phyloP scores from a whole-genome alignment of 257 asterid species.

The Ehretia macrophylla region DNA sequence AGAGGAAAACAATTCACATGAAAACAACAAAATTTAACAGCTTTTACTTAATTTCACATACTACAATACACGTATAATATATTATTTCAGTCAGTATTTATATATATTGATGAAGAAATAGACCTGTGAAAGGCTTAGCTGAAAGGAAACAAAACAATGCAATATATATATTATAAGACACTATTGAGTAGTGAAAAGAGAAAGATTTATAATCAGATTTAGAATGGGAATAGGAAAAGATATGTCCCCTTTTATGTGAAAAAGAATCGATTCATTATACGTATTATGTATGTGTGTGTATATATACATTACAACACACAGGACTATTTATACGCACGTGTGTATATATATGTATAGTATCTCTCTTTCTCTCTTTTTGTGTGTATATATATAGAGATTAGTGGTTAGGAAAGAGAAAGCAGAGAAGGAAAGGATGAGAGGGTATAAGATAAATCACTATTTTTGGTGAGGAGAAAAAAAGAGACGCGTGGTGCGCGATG shows the following conservation, averaged over 20 bases:
- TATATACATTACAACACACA: neutral
- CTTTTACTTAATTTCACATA: neutral
- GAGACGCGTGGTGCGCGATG: slow-evolving; percentile 19
- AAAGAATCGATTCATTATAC: neutral
- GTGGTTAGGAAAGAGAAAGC: neutral
- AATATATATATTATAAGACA: no score
- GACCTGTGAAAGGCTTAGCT: neutral
- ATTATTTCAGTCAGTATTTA: slow-evolving; percentile 1
- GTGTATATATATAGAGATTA: neutral
- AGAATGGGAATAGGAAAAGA: neutral
- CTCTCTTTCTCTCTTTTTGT: neutral
- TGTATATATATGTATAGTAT: no score
- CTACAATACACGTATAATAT: neutral
- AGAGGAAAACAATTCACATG: neutral
- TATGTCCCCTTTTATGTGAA: no score
- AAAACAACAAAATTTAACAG: neutral
- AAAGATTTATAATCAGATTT: neutral
- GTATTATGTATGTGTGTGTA: neutral
- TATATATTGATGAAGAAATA: neutral
- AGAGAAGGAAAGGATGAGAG: neutral
- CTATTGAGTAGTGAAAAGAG: neutral
- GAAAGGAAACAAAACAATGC: neutral
- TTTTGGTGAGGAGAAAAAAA: slow-evolving; percentile 16
- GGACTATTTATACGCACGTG: neutral
- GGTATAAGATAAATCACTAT: slow-evolving; percentile 8